A percentile compares a stretch with the other conserved stretches of the same genome.
phyloP scores from a whole-genome alignment of 1,139 yeast species.

The Debaryomyces robertsiae region DNA sequence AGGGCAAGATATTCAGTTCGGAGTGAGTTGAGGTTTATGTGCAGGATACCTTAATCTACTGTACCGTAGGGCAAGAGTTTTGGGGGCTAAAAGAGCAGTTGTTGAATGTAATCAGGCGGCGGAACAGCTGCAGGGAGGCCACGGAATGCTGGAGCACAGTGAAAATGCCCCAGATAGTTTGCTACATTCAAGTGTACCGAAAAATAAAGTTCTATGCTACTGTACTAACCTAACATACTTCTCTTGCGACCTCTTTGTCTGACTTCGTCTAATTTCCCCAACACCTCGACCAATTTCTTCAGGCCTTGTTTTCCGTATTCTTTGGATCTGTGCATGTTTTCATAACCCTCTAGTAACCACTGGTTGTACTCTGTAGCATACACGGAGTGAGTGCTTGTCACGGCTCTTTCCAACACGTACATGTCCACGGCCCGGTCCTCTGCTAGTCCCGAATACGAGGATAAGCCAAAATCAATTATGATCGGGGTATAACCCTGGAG shows the following conservation, averaged over 20 bases:
- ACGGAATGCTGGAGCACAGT: too few relatives aligned
- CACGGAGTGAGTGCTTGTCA: constrained; percentile 84
- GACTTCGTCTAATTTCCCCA: constrained; percentile 75
- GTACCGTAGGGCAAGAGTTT: too few relatives aligned
- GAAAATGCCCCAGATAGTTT: too few relatives aligned
- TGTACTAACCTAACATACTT: constrained; percentile 76
- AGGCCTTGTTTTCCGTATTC: constrained; percentile 30
- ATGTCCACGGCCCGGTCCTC: constrained; percentile 97
- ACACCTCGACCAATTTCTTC: constrained; percentile 55
- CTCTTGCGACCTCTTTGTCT: constrained; percentile 92
- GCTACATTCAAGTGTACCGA: too few relatives aligned
- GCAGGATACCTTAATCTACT: too few relatives aligned
- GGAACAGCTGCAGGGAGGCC: too few relatives aligned
- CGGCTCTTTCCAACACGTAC: constrained; percentile 91
- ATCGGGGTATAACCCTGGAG: constrained; percentile 52
- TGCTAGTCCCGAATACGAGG: constrained; percentile 71
- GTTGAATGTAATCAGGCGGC: too few relatives aligned
- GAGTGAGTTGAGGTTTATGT: too few relatives aligned
- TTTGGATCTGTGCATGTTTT: constrained; percentile 34
- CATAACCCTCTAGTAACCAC: constrained; percentile 79
- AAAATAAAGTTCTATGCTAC: not conserved
- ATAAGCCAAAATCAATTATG: constrained; percentile 89
- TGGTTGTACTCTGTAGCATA: constrained; percentile 62
- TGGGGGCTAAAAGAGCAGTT: too few relatives aligned
- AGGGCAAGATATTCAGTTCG: too few relatives aligned